These are phyloP conservation scores for Thielaviopsis populi DNA, from an alignment of 2,329 filamentous ascomycete genomes.

Conservation along the genomic window DNA sequence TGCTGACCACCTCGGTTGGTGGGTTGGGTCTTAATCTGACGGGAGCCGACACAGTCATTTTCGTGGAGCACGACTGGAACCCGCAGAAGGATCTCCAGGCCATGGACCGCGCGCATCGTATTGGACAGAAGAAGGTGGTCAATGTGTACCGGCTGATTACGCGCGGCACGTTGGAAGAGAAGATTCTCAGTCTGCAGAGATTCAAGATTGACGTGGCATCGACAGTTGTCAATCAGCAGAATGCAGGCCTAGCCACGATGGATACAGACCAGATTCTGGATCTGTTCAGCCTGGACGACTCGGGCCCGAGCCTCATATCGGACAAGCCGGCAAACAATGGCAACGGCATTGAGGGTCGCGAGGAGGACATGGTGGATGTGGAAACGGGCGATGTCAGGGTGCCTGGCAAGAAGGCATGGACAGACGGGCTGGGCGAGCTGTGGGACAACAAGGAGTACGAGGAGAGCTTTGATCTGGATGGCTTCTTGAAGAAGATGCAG, in stretches of 20 bases:
- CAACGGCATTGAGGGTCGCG: slow-evolving; percentile 41
- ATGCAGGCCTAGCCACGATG: slow-evolving; percentile 86
- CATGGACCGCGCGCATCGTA: slow-evolving; percentile 96
- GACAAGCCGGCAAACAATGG: slow-evolving; percentile 30
- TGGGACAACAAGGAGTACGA: slow-evolving; percentile 98
- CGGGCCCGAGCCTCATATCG: slow-evolving; percentile 49
- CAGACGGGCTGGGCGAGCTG: slow-evolving; percentile 86
- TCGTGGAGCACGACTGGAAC: slow-evolving; percentile 99
- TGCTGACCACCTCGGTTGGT: slow-evolving; percentile 89
- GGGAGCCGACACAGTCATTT: slow-evolving; percentile 95
- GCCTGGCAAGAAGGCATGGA: slow-evolving; percentile 89
- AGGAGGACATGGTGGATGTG: slow-evolving; percentile 82
- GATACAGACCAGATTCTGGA: slow-evolving; percentile 97
- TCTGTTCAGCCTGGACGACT: slow-evolving; percentile 80
- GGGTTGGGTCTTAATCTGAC: slow-evolving; percentile 90
- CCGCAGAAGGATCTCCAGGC: slow-evolving; percentile 96
- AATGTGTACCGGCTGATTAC: slow-evolving; percentile 97
- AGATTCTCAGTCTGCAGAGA: slow-evolving; percentile 92
- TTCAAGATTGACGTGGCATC: slow-evolving; percentile 99
- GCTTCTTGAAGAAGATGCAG: slow-evolving; percentile 90
- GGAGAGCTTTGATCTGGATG: slow-evolving; percentile 92
- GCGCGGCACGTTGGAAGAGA: slow-evolving; percentile 89
- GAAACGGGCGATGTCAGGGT: slow-evolving; percentile 89
- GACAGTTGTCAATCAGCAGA: slow-evolving; percentile 97
- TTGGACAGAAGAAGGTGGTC: slow-evolving; percentile 98